These are phyloP conservation scores for Thamnidium elegans DNA, from an alignment of 192 early-diverging fungal species.

Conservation along the genomic window DNA sequence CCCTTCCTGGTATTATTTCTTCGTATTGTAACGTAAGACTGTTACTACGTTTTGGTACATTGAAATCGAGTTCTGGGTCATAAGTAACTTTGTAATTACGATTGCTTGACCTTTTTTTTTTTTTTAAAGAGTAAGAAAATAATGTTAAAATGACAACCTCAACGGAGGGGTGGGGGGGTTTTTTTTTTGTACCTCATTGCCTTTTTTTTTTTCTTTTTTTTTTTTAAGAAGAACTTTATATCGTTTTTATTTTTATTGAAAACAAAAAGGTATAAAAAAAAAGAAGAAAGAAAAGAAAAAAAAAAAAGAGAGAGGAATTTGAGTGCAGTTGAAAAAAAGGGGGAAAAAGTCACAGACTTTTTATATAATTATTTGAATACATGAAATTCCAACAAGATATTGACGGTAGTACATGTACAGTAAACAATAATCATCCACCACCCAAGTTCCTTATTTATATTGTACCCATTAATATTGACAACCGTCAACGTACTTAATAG, in stretches of 20 bases:
- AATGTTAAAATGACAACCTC: not conserved
- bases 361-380: not conserved
- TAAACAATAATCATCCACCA: constrained; percentile 58
- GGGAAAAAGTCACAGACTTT: not conserved
- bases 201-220: too few relatives aligned
- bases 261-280: constrained; percentile 4
- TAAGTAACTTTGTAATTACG: constrained; percentile 14
- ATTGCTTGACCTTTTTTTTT: not conserved
- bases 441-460: constrained; percentile 57
- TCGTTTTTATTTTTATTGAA: too few relatives aligned
- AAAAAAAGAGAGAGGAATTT: constrained; percentile 2
- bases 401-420: constrained; percentile 52
- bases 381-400: constrained; percentile 57
- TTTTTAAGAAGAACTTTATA: too few relatives aligned
- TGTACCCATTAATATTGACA: constrained; percentile 56
- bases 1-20: not conserved
- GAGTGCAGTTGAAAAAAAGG: not conserved
- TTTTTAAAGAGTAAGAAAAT: not conserved
- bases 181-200: not conserved
- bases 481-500: constrained; percentile 53
- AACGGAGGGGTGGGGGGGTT: too few relatives aligned
- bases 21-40: not conserved
- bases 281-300: not conserved
- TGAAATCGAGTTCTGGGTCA: constrained; percentile 16
- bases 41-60: constrained; percentile 1